A percentile compares a stretch with the other conserved stretches of the same genome.
phyloP scores from a whole-genome alignment of 192 early-diverging fungal genomes.

The Coemansia guatemalensis region DNA sequence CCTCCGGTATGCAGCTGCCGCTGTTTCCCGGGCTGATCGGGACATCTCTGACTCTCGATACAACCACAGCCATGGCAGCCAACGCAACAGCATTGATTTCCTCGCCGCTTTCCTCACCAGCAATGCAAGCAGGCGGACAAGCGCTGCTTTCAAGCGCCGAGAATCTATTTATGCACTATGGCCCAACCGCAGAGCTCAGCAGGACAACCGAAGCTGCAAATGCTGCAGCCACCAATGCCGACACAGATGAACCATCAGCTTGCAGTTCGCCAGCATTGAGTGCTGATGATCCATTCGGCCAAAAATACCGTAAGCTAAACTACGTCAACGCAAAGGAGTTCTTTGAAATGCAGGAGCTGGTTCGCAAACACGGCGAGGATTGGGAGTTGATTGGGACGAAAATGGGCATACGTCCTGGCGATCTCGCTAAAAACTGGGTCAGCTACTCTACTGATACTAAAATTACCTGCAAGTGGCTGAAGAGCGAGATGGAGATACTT shows the following conservation, averaged over 20 bases:
- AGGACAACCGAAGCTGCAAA: not conserved
- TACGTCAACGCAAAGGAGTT: slow-evolving; percentile 44
- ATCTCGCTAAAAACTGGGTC: slow-evolving; percentile 37
- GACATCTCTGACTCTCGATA: no score
- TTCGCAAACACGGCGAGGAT: slow-evolving; percentile 36
- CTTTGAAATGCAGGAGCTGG: slow-evolving; percentile 23
- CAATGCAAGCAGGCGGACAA: no score
- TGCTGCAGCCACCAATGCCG: slow-evolving; percentile 2
- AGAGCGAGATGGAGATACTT: slow-evolving; percentile 31
- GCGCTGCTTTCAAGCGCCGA: no score
- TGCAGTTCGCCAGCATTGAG: not conserved
- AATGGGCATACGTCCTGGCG: slow-evolving; percentile 28
- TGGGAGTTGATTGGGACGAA: slow-evolving; percentile 23
- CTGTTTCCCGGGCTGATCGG: no score
- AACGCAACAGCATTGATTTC: no score
- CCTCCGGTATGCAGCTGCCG: no score
- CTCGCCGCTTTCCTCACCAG: no score
- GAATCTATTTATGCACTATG: no score
- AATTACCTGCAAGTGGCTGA: slow-evolving; percentile 34
- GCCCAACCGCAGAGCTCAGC: not conserved
- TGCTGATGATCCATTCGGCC: not conserved
- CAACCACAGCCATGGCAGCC: no score
- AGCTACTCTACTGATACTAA: slow-evolving; percentile 23
- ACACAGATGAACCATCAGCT: not conserved
- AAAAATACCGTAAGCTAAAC: slow-evolving; percentile 10